Percentiles rank a stretch among this genome's conserved stretches.
Evolutionary conservation across 1,139 yeast species (phyloP).

Genomic region (Sugiyamaella sp.): DNA sequence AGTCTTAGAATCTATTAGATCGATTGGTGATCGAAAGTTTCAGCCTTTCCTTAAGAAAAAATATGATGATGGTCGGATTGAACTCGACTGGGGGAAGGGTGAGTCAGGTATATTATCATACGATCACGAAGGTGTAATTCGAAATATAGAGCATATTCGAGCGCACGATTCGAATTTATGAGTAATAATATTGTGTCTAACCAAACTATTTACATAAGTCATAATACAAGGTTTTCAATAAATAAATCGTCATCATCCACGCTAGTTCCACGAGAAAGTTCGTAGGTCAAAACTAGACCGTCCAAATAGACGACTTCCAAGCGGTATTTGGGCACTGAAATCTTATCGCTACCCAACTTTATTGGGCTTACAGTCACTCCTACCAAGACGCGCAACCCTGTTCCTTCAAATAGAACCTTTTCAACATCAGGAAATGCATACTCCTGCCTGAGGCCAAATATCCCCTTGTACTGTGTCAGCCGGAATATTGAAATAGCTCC

Average conservation of each 20-base stretch:
- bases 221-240: constrained; percentile 18
- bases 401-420: constrained; percentile 26
- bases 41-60: constrained; percentile 30
- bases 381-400: constrained; percentile 26
- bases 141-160: constrained; percentile 30
- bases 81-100: constrained; percentile 41
- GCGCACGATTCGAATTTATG: constrained; percentile 5
- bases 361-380: constrained; percentile 32
- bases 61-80: constrained; percentile 31
- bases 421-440: constrained; percentile 46
- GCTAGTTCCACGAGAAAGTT: constrained; percentile 20
- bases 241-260: constrained; percentile 13
- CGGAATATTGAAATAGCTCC: constrained; percentile 63
- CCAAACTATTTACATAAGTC: neutral
- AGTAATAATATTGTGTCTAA: constrained; percentile 9
- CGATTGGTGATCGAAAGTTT: constrained; percentile 30
- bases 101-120: constrained; percentile 35
- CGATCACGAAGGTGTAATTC: constrained; percentile 29
- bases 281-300: constrained; percentile 31
- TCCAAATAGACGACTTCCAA: constrained; percentile 28
- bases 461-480: constrained; percentile 58
- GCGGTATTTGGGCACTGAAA: constrained; percentile 15
- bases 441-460: constrained; percentile 65
- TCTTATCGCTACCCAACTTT: constrained; percentile 17
- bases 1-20: constrained; percentile 24